A percentile compares a stretch with the other conserved stretches of the same genome.
These are phyloP conservation scores for Didymella pinodella DNA, from an alignment of 2,329 filamentous ascomycete genomes.

Conservation along the genomic window DNA sequence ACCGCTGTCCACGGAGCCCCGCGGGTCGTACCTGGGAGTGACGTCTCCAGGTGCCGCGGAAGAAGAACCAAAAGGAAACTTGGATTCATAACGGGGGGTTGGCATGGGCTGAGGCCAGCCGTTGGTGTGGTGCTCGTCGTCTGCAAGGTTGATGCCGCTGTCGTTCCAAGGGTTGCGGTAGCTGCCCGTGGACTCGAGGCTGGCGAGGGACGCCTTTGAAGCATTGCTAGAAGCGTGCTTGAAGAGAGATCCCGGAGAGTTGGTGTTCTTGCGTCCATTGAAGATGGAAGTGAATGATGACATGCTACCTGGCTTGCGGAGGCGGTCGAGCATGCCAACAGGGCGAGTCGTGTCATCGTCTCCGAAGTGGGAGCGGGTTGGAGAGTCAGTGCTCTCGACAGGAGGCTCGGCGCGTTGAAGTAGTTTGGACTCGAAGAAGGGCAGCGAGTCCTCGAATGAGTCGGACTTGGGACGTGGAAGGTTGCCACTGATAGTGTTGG, in stretches of 20 bases:
- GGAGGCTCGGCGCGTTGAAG: constrained; percentile 88
- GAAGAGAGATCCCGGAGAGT: constrained; percentile 80
- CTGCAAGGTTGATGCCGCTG: constrained; percentile 90
- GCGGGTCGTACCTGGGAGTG: constrained; percentile 82
- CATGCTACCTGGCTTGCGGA: constrained; percentile 94
- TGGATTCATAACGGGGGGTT: constrained; percentile 60
- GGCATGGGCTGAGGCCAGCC: constrained; percentile 48
- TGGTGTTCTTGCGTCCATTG: constrained; percentile 91
- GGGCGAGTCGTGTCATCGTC: constrained; percentile 73
- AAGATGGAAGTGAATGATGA: constrained; percentile 95
- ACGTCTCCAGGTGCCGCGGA: constrained; percentile 72
- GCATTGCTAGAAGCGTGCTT: constrained; percentile 85
- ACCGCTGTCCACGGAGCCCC: constrained; percentile 88
- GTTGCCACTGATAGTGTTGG: constrained; percentile 82
- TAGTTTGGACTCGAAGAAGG: constrained; percentile 96
- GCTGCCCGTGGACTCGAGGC: constrained; percentile 93
- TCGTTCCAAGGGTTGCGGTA: constrained; percentile 99
- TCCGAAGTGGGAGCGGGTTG: constrained; percentile 82
- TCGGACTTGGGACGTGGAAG: constrained; percentile 98
- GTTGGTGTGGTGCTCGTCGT: constrained; percentile 69
- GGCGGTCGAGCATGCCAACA: constrained; percentile 81
- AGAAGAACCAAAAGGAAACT: constrained; percentile 67
- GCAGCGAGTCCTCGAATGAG: constrained; percentile 95
- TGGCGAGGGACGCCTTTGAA: constrained; percentile 94
- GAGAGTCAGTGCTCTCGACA: constrained; percentile 80